Percentiles rank a stretch among this genome's conserved stretches.
Evolutionary conservation across 2,329 filamentous ascomycete species (phyloP).

Genomic region (Ophiostoma montium): DNA sequence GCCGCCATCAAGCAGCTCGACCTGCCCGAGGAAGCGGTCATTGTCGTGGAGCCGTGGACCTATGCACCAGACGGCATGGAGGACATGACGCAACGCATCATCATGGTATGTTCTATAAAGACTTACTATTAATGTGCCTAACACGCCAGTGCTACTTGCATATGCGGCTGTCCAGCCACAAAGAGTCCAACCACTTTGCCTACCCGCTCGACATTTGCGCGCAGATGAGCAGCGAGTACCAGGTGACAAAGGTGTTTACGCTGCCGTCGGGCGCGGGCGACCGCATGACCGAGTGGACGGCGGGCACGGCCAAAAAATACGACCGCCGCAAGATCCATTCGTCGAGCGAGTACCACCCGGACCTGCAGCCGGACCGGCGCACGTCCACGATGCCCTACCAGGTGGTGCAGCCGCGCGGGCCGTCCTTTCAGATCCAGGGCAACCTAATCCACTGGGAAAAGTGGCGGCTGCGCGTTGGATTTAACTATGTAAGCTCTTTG

Average conservation of each 20-base stretch:
- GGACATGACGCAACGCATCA: conserved; percentile 1
- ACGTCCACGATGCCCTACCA: conserved; percentile 41
- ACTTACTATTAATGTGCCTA: background rate
- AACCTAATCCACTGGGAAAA: conserved; percentile 42
- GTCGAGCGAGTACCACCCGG: conserved; percentile 23
- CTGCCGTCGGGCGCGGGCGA: background rate
- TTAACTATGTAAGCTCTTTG: conserved; percentile 34
- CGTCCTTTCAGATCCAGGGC: conserved; percentile 32
- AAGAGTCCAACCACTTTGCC: background rate
- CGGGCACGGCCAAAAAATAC: conserved; percentile 10
- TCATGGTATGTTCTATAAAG: background rate
- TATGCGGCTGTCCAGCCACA: background rate
- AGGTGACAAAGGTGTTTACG: background rate
- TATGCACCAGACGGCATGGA: conserved; percentile 38
- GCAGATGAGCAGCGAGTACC: background rate
- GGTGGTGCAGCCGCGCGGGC: conserved; percentile 12
- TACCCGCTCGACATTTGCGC: background rate
- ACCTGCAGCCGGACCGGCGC: conserved; percentile 18
- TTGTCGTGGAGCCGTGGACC: conserved; percentile 51
- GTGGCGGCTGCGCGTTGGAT: conserved; percentile 55
- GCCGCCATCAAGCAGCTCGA: conserved; percentile 47
- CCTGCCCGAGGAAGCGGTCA: conserved; percentile 42
- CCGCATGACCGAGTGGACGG: conserved; percentile 1
- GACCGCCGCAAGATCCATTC: conserved; percentile 25
- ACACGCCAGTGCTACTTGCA: background rate